A percentile compares a stretch with the other conserved stretches of the same genome.
phyloP scores from a whole-genome alignment of 257 asterid genomes.

The Nicotiana obtusifolia region DNA sequence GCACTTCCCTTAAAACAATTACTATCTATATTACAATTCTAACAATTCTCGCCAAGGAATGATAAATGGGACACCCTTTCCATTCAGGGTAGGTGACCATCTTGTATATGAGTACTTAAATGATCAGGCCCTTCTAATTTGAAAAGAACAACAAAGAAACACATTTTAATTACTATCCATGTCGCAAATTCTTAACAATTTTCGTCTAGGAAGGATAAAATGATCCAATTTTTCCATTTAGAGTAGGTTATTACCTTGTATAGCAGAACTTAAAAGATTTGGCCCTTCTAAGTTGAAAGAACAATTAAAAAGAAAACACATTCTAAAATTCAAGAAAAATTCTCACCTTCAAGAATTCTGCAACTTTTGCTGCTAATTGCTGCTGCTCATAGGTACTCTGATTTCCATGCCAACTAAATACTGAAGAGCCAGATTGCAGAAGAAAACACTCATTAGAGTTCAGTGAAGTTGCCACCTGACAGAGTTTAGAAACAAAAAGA shows the following conservation, averaged over 20 bases:
- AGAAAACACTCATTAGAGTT: conserved; percentile 86
- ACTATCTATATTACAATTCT: not conserved
- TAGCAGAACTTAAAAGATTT: not conserved
- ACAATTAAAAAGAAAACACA: not conserved
- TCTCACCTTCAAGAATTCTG: conserved; percentile 85
- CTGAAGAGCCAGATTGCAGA: conserved; percentile 76
- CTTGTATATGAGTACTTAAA: not conserved
- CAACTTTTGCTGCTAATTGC: conserved; percentile 62
- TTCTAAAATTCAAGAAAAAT: conserved; percentile 2
- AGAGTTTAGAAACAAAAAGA: conserved; percentile 6
- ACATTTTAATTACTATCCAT: not conserved
- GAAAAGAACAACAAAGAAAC: not conserved
- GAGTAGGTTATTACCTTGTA: not conserved
- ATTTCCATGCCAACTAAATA: conserved; percentile 87
- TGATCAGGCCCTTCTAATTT: not conserved
- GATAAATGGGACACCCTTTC: not conserved
- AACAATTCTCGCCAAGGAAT: not conserved
- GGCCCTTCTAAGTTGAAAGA: not conserved
- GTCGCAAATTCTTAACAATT: not conserved
- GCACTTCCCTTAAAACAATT: not conserved
- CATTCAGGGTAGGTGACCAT: not conserved
- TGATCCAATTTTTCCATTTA: not conserved
- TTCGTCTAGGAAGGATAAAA: not conserved
- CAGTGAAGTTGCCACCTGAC: conserved; percentile 72
- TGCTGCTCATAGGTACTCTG: conserved; percentile 90